Evolutionary conservation across 2,329 filamentous ascomycete genomes (phyloP).

Genomic region (Alternaria infectoria): DNA sequence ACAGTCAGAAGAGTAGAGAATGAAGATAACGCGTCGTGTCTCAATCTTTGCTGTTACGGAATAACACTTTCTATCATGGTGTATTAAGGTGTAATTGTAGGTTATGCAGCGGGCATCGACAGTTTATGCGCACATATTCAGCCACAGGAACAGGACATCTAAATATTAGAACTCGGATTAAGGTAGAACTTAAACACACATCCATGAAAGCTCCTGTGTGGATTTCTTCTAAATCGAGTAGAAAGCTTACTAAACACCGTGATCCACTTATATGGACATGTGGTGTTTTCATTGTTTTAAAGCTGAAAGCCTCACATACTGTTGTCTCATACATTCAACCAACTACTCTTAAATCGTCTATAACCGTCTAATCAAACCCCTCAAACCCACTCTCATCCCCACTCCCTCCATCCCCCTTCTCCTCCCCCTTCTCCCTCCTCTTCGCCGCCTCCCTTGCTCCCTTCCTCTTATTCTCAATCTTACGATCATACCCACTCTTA

Average conservation of each 20-base stretch:
- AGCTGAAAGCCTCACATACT: background rate
- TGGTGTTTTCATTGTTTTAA: background rate
- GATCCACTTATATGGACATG: background rate
- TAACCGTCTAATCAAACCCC: constrained; percentile 44
- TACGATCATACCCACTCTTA: constrained; percentile 77
- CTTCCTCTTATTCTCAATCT: constrained; percentile 69
- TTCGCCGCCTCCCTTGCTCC: constrained; percentile 54
- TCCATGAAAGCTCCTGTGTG: background rate
- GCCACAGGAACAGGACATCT: background rate
- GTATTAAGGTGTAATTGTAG: background rate
- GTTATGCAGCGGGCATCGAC: background rate
- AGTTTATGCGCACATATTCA: background rate
- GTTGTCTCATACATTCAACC: background rate
- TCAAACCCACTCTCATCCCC: constrained; percentile 39
- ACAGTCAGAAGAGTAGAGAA: background rate
- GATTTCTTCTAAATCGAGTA: background rate
- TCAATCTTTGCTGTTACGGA: background rate
- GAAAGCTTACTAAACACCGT: background rate
- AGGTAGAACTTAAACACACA: background rate
- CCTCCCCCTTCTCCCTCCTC: constrained; percentile 19
- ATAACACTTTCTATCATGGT: background rate
- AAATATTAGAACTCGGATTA: background rate
- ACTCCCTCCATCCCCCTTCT: constrained; percentile 16
- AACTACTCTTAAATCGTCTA: background rate
- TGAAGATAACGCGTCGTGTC: background rate